Evolutionary conservation across 345 rosid genomes (phyloP).

Genomic region (Sapria himalayana): DNA sequence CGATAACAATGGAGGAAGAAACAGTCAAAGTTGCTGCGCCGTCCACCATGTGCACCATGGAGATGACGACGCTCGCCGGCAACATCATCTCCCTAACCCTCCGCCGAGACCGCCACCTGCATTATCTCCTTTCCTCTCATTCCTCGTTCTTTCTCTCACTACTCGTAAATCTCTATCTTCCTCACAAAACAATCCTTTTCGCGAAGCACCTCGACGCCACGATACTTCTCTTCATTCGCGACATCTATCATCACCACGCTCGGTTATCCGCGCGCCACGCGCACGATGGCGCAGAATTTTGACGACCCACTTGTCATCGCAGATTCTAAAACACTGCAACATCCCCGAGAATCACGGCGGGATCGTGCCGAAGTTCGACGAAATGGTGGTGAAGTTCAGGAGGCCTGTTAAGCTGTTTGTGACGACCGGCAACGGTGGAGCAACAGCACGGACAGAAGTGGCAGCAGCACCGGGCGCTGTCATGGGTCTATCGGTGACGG

Average conservation of each 20-base stretch:
- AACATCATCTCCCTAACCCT: constrained; percentile 27
- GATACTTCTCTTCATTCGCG: constrained; percentile 71
- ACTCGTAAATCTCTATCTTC: constrained; percentile 55
- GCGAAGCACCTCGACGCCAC: constrained; percentile 64
- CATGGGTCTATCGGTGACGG: constrained; percentile 42
- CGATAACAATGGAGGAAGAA: constrained; percentile 27
- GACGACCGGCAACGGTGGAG: constrained; percentile 16
- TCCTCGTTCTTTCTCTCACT: constrained; percentile 57
- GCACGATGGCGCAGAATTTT: constrained; percentile 37
- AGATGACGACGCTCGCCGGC: constrained; percentile 28
- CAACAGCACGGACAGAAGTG: constrained; percentile 21
- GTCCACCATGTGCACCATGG: constrained; percentile 27
- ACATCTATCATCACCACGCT: constrained; percentile 44
- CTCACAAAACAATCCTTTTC: constrained; percentile 45
- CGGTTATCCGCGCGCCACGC: constrained; percentile 20
- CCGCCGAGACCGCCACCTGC: constrained; percentile 42
- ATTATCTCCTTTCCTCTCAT: constrained; percentile 53
- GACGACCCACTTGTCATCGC: constrained; percentile 10
- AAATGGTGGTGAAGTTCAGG: constrained; percentile 39
- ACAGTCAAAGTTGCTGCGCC: constrained; percentile 39
- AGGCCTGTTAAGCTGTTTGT: too few species aligned
- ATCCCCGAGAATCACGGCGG: constrained; percentile 33
- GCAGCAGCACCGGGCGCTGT: constrained; percentile 45
- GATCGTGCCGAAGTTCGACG: constrained; percentile 38
- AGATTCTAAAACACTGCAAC: constrained; percentile 18